Evolutionary conservation across 176 grass and related monocot species (phyloP), one percentile per base, ranked within the genome.

Genomic region (Thinopyrum elongatum): DNA sequence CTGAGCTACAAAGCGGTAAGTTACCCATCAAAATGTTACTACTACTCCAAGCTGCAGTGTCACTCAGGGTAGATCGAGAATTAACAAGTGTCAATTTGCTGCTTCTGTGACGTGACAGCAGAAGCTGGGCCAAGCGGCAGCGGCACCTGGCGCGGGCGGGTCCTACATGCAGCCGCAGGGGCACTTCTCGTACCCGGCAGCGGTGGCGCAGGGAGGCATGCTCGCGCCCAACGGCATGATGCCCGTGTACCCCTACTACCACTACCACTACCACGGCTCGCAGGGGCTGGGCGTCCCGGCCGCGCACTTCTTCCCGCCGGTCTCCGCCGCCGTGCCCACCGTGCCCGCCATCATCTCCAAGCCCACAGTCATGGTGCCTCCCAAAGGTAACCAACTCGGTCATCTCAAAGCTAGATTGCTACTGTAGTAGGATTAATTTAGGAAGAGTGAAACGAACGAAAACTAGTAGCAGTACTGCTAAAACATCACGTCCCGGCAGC

Each of bases 171-270:
- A 96, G 79, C 23, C 91, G 29, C 94, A 96, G 79, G 92, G 91
- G 3, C 97, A 99, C 72, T 94, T 88, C 87, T 85, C 94, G 41
- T 96, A 96, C 82, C 94, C 91, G 13, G 81, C 86, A 39, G 76
- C 89, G 60, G 78, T 89, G 81, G 86, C 87, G 65, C 81, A 88
- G 74, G 96, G 91, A 36, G 90, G 86, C 58, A 70, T 92, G 86
- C 70, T 94, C 33, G 85, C 90, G 78, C 83, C 87, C 23, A 89
- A 90, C 83, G 92, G 90, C 42, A 94, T 95, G 94, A 49, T 96
- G 84, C 97, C 97, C 2, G 65, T 92, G 80, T 99, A 99, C 82
- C 97, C 97, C 6, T 91, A 85, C 86, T 99, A 96, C 84, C 94
- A 94, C n/a, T 91, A 94, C 60, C 93, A 91, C 73, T 89, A 92